phyloP scores from a whole-genome alignment of 208 protist species.

The Acanthamoeba lenticulata region DNA sequence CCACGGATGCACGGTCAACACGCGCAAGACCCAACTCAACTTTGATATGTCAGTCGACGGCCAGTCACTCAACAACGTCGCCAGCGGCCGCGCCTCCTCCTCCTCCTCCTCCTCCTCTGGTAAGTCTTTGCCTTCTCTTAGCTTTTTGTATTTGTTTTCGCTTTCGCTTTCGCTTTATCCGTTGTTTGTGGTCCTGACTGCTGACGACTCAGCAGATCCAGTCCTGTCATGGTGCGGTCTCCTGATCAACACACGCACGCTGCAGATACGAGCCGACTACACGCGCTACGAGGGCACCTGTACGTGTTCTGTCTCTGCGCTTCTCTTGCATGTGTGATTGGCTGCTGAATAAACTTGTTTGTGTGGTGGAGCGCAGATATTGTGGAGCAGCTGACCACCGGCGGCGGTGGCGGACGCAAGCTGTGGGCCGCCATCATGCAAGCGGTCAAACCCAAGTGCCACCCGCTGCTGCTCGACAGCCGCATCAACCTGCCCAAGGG shows the following conservation, averaged over 20 bases:
- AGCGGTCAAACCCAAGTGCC: conserved; percentile 56
- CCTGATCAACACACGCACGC: conserved; percentile 57
- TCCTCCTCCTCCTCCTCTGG: not conserved
- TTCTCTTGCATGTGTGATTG: not conserved
- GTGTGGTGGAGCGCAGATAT: not conserved
- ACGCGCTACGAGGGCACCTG: conserved; percentile 39
- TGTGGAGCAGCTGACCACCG: conserved; percentile 22
- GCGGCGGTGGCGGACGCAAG: not conserved
- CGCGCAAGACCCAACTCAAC: conserved; percentile 48
- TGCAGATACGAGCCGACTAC: conserved; percentile 60
- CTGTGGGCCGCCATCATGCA: conserved; percentile 12
- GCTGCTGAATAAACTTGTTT: not conserved
- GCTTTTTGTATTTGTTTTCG: not conserved
- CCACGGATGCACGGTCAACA: conserved; percentile 61
- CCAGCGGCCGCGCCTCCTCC: not conserved
- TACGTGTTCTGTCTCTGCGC: not conserved
- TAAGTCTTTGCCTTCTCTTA: too few relatives aligned
- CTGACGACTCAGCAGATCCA: not conserved
- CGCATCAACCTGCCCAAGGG: not conserved
- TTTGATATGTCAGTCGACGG: conserved; percentile 47
- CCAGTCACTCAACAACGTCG: not conserved
- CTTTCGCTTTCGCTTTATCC: not conserved
- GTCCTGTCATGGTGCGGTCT: conserved; percentile 60
- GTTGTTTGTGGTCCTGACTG: not conserved
- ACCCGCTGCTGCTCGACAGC: conserved; percentile 55